phyloP scores from a whole-genome alignment of 768 basidiomycete species.

The Strobilomyces dryophilus region DNA sequence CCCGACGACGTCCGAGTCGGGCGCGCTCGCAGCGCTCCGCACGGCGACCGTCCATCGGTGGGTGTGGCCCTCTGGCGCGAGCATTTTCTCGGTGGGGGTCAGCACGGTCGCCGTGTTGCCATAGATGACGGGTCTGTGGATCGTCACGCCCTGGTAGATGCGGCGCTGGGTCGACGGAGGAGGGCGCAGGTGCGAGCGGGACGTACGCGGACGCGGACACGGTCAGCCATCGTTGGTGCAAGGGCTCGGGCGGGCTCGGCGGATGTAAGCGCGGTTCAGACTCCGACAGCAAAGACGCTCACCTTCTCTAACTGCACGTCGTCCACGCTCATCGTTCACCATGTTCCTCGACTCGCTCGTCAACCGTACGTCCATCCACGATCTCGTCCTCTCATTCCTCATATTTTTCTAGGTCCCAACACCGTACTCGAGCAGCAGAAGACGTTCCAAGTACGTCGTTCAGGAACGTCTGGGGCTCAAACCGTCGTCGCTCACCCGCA shows the following conservation, averaged over 20 bases:
- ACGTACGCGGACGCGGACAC: slow-evolving; percentile 77
- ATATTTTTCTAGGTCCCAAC: slow-evolving; percentile 50
- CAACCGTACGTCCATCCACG: slow-evolving; percentile 46
- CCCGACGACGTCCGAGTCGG: slow-evolving; percentile 74
- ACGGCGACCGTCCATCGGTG: slow-evolving; percentile 97
- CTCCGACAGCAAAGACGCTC: slow-evolving; percentile 20
- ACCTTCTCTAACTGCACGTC: neutral
- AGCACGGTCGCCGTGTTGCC: slow-evolving; percentile 88
- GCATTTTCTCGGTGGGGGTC: slow-evolving; percentile 64
- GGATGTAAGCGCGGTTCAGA: slow-evolving; percentile 28
- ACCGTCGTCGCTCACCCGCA: slow-evolving; percentile 2
- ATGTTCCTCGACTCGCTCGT: slow-evolving; percentile 61
- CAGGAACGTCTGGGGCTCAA: neutral
- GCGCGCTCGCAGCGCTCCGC: slow-evolving; percentile 76
- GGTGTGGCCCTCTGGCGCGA: slow-evolving; percentile 69
- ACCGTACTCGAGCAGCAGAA: slow-evolving; percentile 61
- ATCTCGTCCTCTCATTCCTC: neutral
- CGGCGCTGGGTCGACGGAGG: neutral
- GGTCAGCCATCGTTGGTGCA: slow-evolving; percentile 48
- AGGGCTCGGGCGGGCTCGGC: slow-evolving; percentile 36
- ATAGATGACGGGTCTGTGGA: slow-evolving; percentile 90
- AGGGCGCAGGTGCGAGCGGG: neutral
- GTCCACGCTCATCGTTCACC: neutral
- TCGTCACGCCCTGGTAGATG: slow-evolving; percentile 66
- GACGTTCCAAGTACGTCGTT: slow-evolving; percentile 52